Evolutionary conservation across 139 green algal genomes (phyloP), one percentile per base, ranked within the genome.

Genomic region (Chlamydomonas sphaeroides): DNA sequence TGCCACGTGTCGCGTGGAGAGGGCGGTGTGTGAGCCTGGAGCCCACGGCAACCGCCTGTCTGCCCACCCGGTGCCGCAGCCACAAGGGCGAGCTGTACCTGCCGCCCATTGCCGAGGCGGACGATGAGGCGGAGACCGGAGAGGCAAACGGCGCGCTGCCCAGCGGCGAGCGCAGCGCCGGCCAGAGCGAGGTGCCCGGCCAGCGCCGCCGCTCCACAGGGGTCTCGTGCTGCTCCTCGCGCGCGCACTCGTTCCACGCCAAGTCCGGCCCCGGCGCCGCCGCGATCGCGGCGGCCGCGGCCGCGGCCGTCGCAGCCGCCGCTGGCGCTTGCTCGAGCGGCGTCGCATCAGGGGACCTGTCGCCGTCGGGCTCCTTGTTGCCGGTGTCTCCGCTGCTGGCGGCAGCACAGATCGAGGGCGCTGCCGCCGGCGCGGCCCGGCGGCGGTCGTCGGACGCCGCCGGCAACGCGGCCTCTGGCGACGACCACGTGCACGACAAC

Each of bases 91-190:
- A 85, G 38, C 35, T 85, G 6, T 15, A 38, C 20, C 70, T 88
- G 41, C 74, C 78, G 28, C 65, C 84, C 39, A 88, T 88, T 21
- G 56, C 65, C 11, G 84, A 88, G 71, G 77, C 63, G 15, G 84
- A 88, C 14, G 83, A 76, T 25, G 81, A 78, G 61, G 48, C n/a
- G 48, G 80, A 86, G 25, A 39, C 61, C 35, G 72, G 30, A 1
- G 71, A 80, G 6, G 57, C 42, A 35, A n/a, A 35, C 25, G n/a
- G n/a, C n/a, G n/a, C n/a, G n/a, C n/a, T n/a, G n/a, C n/a, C n/a
- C 25, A 26, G 26, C 26, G 56, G 56, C 18, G 75, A 72, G 62
- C 42, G 42, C 25, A 53, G n/a, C 61, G 39, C 42, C 75, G 14
- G 30, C 61, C 62, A 61, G 1, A 62, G 62, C 32, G 75, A 72